These are phyloP conservation scores for Sutorius australiensis DNA, from an alignment of 768 basidiomycete species.

Conservation along the genomic window DNA sequence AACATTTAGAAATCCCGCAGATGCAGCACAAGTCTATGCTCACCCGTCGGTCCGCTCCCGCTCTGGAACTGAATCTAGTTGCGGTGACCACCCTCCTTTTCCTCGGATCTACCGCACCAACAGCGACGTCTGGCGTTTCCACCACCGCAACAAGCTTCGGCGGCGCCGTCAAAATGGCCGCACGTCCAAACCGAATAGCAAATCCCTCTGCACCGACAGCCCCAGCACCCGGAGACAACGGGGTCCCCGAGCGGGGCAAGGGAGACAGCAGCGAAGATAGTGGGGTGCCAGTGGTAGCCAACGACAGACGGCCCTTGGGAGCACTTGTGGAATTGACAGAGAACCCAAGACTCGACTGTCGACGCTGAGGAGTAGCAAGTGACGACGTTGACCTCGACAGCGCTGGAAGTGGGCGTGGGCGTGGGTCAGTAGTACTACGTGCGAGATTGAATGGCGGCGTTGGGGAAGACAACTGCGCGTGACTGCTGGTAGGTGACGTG, in stretches of 20 bases:
- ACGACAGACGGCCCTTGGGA: conserved; percentile 45
- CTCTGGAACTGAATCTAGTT: conserved; percentile 80
- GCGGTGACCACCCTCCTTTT: conserved; percentile 84
- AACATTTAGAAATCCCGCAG: neutral
- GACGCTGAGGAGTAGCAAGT: conserved; percentile 38
- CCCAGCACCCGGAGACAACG: conserved; percentile 26
- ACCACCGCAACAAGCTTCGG: conserved; percentile 79
- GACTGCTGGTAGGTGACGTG: conserved; percentile 25
- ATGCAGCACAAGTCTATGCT: conserved; percentile 21
- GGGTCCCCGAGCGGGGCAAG: conserved; percentile 33
- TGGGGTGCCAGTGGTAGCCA: conserved; percentile 40
- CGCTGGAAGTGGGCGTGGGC: conserved; percentile 47
- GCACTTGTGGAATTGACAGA: conserved; percentile 34
- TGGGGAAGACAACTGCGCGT: conserved; percentile 25
- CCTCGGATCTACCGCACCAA: conserved; percentile 81
- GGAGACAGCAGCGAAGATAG: conserved; percentile 31
- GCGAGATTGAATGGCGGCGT: conserved; percentile 21
- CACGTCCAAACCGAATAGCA: conserved; percentile 56
- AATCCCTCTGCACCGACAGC: conserved; percentile 34
- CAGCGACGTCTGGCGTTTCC: conserved; percentile 85
- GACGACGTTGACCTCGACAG: conserved; percentile 55
- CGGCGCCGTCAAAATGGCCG: conserved; percentile 77
- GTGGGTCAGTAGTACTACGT: conserved; percentile 24
- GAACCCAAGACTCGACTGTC: conserved; percentile 27
- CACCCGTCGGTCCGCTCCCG: conserved; percentile 80